Evolutionary conservation across 495 filamentous ascomycete species (phyloP).

Genomic region (Penicillium manginii): DNA sequence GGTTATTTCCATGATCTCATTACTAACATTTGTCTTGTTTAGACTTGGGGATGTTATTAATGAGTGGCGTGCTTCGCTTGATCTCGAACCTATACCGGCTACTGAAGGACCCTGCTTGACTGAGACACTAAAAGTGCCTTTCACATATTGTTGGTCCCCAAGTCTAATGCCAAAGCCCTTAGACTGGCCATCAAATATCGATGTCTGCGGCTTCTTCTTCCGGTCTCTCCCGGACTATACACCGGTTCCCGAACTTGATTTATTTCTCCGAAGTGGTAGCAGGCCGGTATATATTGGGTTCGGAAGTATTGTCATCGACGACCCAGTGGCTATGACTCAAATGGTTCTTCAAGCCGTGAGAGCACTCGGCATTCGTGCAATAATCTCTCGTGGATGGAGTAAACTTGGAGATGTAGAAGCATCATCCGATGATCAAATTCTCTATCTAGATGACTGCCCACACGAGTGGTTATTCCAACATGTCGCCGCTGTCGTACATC

Average conservation of each 20-base stretch:
- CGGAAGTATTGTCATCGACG: conserved; percentile 67
- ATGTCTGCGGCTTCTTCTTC: conserved; percentile 67
- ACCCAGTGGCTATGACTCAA: conserved; percentile 56
- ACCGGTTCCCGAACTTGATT: conserved; percentile 52
- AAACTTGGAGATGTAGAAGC: conserved; percentile 47
- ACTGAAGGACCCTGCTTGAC: conserved; percentile 39
- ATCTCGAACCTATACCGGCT: conserved; percentile 52
- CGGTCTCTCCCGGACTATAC: conserved; percentile 52
- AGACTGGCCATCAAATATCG: conserved; percentile 64
- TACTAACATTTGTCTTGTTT: conserved; percentile 39
- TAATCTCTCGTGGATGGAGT: conserved; percentile 68
- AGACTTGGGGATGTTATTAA: conserved; percentile 65
- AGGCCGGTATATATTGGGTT: conserved; percentile 70
- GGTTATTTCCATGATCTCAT: too few relatives aligned
- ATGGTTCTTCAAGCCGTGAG: conserved; percentile 59
- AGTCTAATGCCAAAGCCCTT: conserved; percentile 62
- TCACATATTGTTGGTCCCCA: conserved; percentile 69
- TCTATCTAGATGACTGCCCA: conserved; percentile 63
- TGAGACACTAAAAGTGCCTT: conserved; percentile 56
- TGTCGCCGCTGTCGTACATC: conserved; percentile 64
- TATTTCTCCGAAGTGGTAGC: conserved; percentile 56
- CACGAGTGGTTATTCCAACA: conserved; percentile 70
- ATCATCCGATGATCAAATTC: conserved; percentile 45
- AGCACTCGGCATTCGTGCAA: conserved; percentile 53
- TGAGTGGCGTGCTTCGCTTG: conserved; percentile 51